phyloP scores from a whole-genome alignment of 768 basidiomycete species.

The Baorangia bicolor region DNA sequence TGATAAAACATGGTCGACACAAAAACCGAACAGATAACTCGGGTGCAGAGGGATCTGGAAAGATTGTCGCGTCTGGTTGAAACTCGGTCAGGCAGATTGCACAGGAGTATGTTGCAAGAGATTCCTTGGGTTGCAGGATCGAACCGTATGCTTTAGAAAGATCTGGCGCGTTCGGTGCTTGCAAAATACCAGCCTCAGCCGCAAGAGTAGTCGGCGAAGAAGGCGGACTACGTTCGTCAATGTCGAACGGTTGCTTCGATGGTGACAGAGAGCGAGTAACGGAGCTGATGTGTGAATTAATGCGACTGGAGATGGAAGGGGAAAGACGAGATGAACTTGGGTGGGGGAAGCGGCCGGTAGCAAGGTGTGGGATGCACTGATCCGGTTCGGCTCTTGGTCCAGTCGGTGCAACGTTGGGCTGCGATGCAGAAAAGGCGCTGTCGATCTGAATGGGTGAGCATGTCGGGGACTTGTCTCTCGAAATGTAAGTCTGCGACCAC shows the following conservation, averaged over 20 bases:
- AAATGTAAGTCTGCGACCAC: constrained; percentile 81
- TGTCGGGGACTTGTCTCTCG: constrained; percentile 49
- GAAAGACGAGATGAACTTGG: constrained; percentile 39
- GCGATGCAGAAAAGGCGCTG: constrained; percentile 9
- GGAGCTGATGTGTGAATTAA: constrained; percentile 59
- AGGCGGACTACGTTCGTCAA: constrained; percentile 19
- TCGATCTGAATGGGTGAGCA: constrained; percentile 30
- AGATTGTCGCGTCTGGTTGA: constrained; percentile 82
- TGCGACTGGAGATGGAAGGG: constrained; percentile 41
- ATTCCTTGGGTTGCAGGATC: constrained; percentile 74
- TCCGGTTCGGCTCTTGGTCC: constrained; percentile 2
- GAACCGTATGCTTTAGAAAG: constrained; percentile 84
- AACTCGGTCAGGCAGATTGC: constrained; percentile 62
- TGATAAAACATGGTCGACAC: constrained; percentile 70
- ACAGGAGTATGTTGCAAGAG: constrained; percentile 69
- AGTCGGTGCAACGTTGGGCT: constrained; percentile 11
- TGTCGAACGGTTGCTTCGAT: constrained; percentile 41
- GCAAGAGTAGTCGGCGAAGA: constrained; percentile 44
- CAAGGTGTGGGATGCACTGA: neutral
- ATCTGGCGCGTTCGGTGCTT: constrained; percentile 58
- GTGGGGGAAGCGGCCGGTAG: constrained; percentile 48
- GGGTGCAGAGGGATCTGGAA: constrained; percentile 58
- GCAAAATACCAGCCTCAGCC: constrained; percentile 60
- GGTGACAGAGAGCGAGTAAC: constrained; percentile 59
- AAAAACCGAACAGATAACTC: constrained; percentile 52